Conservation (phyloP, 441 rosid genomes). For the Gossypium trilobum region DNA sequence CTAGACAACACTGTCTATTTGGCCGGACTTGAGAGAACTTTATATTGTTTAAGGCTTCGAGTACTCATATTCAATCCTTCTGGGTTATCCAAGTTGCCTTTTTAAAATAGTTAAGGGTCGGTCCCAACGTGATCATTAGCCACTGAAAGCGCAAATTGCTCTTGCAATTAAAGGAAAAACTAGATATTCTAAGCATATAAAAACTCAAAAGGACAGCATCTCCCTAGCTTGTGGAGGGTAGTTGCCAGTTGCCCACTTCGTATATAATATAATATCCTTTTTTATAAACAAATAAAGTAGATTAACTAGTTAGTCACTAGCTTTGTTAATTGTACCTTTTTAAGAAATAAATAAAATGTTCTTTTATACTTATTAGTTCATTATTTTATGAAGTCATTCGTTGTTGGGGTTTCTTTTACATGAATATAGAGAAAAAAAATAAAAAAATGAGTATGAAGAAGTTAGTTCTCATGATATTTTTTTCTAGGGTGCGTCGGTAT, state of each 20-base stretch:
- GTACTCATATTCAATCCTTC: neutral
- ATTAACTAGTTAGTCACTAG: neutral
- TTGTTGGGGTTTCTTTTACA: neutral
- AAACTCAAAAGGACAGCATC: neutral
- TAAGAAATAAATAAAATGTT: neutral
- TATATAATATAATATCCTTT: neutral
- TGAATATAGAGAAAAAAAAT: no score
- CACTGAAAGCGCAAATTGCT: neutral
- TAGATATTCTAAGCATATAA: neutral
- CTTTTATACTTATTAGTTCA: neutral
- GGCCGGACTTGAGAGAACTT: slow-evolving; percentile 14
- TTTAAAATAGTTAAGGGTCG: neutral
- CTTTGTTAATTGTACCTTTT: neutral
- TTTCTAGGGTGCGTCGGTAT: no score
- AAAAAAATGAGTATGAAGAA: no score
- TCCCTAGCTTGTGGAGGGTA: slow-evolving; percentile 13
- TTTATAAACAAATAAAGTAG: neutral
- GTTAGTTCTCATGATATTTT: no score
- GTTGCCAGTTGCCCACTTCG: neutral
- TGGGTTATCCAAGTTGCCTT: neutral
- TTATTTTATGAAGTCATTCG: neutral
- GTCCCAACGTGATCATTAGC: slow-evolving; percentile 9
- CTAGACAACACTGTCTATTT: slow-evolving; percentile 11
- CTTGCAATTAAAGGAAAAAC: slow-evolving; percentile 20
- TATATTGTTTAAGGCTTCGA: neutral